Percentiles rank a stretch among this genome's conserved stretches.
Evolutionary conservation across 2,329 filamentous ascomycete species (phyloP).

Genomic region (Calonectria pauciramosa): DNA sequence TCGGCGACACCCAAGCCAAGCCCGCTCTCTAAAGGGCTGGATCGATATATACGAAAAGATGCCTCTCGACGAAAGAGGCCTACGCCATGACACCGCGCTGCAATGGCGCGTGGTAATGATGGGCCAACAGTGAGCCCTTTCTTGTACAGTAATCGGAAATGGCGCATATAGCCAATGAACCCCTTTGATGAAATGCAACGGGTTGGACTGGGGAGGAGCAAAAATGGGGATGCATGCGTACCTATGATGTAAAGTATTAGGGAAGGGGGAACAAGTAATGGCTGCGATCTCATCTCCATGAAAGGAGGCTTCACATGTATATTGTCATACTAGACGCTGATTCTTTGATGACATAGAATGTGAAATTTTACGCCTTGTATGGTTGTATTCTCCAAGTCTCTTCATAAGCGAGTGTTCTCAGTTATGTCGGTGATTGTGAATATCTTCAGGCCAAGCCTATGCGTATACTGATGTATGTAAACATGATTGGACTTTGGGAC

Average conservation of each 20-base stretch:
- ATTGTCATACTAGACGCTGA: slow-evolving; percentile 44
- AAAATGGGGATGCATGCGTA: slow-evolving; percentile 39
- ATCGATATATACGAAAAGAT: slow-evolving; percentile 22
- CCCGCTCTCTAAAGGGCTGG: slow-evolving; percentile 63
- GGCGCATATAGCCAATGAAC: slow-evolving; percentile 42
- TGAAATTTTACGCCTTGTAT: slow-evolving; percentile 28
- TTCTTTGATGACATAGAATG: slow-evolving; percentile 39
- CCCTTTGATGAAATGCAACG: slow-evolving; percentile 41
- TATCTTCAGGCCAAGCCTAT: not conserved
- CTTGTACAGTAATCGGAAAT: slow-evolving; percentile 48
- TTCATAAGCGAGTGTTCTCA: not conserved
- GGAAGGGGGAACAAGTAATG: slow-evolving; percentile 41
- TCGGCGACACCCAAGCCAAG: slow-evolving; percentile 62
- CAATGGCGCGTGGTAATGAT: slow-evolving; percentile 38
- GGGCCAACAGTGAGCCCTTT: slow-evolving; percentile 37
- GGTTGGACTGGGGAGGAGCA: slow-evolving; percentile 31
- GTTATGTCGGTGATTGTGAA: not conserved
- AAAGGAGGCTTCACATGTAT: slow-evolving; percentile 46
- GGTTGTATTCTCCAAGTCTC: not conserved
- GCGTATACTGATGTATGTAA: not conserved
- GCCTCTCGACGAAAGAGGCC: slow-evolving; percentile 25
- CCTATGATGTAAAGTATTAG: slow-evolving; percentile 46
- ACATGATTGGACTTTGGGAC: not conserved
- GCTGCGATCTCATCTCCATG: slow-evolving; percentile 48
- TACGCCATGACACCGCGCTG: slow-evolving; percentile 30